These are phyloP conservation scores for Solanum rostratum DNA, from an alignment of 257 asterid species.

Conservation along the genomic window DNA sequence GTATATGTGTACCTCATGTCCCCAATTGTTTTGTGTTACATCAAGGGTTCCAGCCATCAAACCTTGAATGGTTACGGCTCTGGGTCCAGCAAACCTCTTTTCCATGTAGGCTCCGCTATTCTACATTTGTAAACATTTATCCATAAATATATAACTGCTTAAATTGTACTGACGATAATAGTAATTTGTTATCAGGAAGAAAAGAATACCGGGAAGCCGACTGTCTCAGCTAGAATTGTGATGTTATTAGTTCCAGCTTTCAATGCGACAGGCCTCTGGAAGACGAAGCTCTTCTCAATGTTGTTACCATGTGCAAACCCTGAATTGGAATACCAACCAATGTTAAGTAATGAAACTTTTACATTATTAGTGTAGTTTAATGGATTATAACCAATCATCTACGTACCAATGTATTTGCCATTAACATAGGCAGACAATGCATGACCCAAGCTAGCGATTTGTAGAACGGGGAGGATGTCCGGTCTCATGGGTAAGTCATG, in stretches of 20 bases:
- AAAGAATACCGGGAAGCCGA: constrained; percentile 56
- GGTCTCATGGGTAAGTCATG: constrained; percentile 60
- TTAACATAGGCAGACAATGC: constrained; percentile 52
- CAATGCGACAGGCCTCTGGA: constrained; percentile 26
- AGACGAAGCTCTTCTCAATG: constrained; percentile 51
- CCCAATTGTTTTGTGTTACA: constrained; percentile 47
- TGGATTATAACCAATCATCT: neutral
- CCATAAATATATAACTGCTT: no score
- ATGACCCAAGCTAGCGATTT: constrained; percentile 66
- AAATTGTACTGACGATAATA: neutral
- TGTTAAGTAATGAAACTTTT: neutral
- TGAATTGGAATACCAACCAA: constrained; percentile 27
- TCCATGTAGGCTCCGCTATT: constrained; percentile 87
- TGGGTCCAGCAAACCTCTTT: constrained; percentile 65
- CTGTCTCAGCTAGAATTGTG: constrained; percentile 51
- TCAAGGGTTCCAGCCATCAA: constrained; percentile 70
- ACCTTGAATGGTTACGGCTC: constrained; percentile 47
- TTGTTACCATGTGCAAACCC: constrained; percentile 70
- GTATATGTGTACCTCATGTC: constrained; percentile 27
- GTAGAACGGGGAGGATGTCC: constrained; percentile 50
- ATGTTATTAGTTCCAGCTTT: constrained; percentile 39
- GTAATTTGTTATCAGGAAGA: neutral
- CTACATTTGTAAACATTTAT: constrained; percentile 10
- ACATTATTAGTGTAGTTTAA: neutral
- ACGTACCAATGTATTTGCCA: constrained; percentile 46